These are phyloP conservation scores for Neonectria coccinea DNA, from an alignment of 2,329 filamentous ascomycete species.

Conservation along the genomic window DNA sequence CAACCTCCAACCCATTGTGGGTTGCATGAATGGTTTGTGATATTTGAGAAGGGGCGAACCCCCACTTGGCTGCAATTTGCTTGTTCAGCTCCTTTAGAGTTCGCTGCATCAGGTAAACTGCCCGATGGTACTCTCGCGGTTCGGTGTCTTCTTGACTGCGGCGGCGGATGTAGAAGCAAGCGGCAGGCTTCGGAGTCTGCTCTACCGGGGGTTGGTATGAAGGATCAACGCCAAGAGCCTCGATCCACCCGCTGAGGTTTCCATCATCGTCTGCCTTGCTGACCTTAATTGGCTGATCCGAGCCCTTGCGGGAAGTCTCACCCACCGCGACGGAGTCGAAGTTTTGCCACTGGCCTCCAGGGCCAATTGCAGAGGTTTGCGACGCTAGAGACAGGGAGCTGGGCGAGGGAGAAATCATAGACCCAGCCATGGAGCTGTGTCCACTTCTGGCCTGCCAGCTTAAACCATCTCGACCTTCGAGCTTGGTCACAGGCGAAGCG, in stretches of 20 bases:
- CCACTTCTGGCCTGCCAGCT: constrained; percentile 66
- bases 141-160: constrained; percentile 62
- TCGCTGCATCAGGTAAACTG: constrained; percentile 85
- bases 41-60: constrained; percentile 78
- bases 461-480: constrained; percentile 59
- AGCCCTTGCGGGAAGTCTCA: constrained; percentile 60
- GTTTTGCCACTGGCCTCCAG: constrained; percentile 66
- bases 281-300: constrained; percentile 66
- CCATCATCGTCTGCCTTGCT: constrained; percentile 70
- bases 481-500: constrained; percentile 68
- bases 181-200: constrained; percentile 76
- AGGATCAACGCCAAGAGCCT: constrained; percentile 89
- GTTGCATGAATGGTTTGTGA: constrained; percentile 79
- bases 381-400: constrained; percentile 74
- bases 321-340: constrained; percentile 65
- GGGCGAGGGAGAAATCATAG: constrained; percentile 74
- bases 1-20: constrained; percentile 80
- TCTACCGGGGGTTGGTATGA: constrained; percentile 85
- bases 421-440: constrained; percentile 69
- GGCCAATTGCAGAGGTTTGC: constrained; percentile 59
- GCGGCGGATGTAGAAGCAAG: constrained; percentile 86
- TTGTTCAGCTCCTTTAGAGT: constrained; percentile 79
- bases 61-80: constrained; percentile 82
- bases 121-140: constrained; percentile 77
- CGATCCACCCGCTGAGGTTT: constrained; percentile 84